phyloP scores from a whole-genome alignment of 2,329 filamentous ascomycete genomes.

The Colletotrichum phormii region DNA sequence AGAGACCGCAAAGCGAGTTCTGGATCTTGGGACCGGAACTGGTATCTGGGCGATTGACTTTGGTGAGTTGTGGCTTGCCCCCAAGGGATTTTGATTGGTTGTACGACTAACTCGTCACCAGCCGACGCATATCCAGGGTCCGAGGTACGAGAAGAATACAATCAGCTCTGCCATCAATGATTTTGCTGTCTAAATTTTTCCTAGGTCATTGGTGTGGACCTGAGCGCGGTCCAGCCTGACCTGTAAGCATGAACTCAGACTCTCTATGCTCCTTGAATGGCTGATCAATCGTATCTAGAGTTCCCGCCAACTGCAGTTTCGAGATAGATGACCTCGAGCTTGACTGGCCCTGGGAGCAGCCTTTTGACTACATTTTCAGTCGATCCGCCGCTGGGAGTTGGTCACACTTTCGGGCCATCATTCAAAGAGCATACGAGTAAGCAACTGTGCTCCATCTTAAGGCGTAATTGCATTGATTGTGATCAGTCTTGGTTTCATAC shows the following conservation, averaged over 20 bases:
- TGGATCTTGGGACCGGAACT: slow-evolving; percentile 63
- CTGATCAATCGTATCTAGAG: slow-evolving; percentile 39
- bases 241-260: slow-evolving; percentile 41
- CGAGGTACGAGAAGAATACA: slow-evolving; percentile 33
- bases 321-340: slow-evolving; percentile 56
- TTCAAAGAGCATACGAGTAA: slow-evolving; percentile 15
- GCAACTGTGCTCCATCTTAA: not conserved
- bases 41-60: slow-evolving; percentile 59
- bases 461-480: too few species aligned
- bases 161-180: too few species aligned
- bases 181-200: not conserved
- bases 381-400: slow-evolving; percentile 47
- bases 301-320: slow-evolving; percentile 62
- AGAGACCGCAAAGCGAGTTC: slow-evolving; percentile 43
- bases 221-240: slow-evolving; percentile 54
- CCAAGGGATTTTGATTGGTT: too few species aligned
- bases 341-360: slow-evolving; percentile 50
- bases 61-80: slow-evolving; percentile 37
- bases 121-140: slow-evolving; percentile 46
- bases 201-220: slow-evolving; percentile 52
- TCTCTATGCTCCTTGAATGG: not conserved
- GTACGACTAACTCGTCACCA: slow-evolving; percentile 24
- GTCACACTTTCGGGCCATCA: slow-evolving; percentile 34
- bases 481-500: too few species aligned
- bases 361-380: slow-evolving; percentile 55